phyloP scores from a whole-genome alignment of 805 yeast genomes.

The Pichia rugopelliculosa region DNA sequence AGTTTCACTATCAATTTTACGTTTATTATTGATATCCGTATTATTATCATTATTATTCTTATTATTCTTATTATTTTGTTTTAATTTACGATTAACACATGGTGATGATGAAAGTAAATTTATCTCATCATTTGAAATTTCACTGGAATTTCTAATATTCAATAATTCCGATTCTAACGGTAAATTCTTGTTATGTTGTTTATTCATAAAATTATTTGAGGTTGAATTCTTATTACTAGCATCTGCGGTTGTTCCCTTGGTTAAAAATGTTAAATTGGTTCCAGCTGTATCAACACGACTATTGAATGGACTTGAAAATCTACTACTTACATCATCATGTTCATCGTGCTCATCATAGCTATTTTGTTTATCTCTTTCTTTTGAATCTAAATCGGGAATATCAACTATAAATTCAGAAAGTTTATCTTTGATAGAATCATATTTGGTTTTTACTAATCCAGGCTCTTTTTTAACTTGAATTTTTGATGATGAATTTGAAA shows the following conservation, averaged over 20 bases:
- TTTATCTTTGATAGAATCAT: background rate
- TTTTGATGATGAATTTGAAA: background rate
- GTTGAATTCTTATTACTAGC: background rate
- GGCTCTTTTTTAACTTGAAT: background rate
- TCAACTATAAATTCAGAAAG: slow-evolving; percentile 4
- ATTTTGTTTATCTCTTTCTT: background rate
- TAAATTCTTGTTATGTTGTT: background rate
- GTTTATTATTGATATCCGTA: background rate
- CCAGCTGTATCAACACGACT: slow-evolving; percentile 8
- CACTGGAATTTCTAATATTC: slow-evolving; percentile 4
- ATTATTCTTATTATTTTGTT: background rate
- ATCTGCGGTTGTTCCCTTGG: slow-evolving; percentile 1
- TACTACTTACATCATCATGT: slow-evolving; percentile 3
- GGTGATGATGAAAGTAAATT: slow-evolving; percentile 9
- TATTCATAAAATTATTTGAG: background rate
- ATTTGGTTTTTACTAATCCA: background rate
- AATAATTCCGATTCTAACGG: background rate
- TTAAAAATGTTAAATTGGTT: slow-evolving; percentile 7
- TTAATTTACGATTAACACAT: slow-evolving; percentile 7
- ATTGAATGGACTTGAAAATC: slow-evolving; percentile 8
- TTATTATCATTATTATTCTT: background rate
- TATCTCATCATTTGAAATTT: background rate
- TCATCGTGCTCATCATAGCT: background rate
- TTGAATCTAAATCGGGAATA: slow-evolving; percentile 2
- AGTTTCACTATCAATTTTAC: background rate